Base-by-base conservation (phyloP, 441 rosid genomes). In the Viola pubescens region DNA sequence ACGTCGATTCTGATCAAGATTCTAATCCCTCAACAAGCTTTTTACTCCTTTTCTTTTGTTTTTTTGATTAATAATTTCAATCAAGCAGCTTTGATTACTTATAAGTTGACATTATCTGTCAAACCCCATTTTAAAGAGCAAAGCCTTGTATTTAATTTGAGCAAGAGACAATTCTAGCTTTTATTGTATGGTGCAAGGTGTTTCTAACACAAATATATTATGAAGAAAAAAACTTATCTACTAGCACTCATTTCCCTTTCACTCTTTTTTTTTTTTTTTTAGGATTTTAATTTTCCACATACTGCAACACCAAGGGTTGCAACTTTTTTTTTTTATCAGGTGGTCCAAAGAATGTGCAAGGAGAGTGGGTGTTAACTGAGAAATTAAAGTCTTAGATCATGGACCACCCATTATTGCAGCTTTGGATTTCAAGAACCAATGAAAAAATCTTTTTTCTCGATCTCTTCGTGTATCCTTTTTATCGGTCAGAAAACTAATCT, bases 341-440 rank as follows among this genome's bases (percentile, higher is more conserved):
- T 69, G 73, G 70, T 66, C 73, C 76, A 64, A 61, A 61, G 56
- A 63, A 70, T 54, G 52, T 7, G 52, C 43, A 26, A 10, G 9
- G 58, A 54, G 47, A 37, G 61, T 58, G 63, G 65, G 51, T 44
- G 59, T 11, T 26, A 61, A 64, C 38, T 39, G 37, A 41, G 12
- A 56, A 37, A 64, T 12, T 11, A 49, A 52, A 39, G 37, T 59
- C 64, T 4, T 66, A 42, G 4, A 51, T 59, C 39, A 49, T 66
- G 70, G 68, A 66, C 69, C 75, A 57, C 68, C 58, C 7, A 52
- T 34, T 34, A 59, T 19, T 48, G 59, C 56, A 52, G 58, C 54
- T 62, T 61, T 55, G 26, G 67, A 55, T 54, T 44, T 58, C 34
- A 26, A 26, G 34, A 59, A 66, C 54, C 65, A 48, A 64, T 37